phyloP scores from a whole-genome alignment of 768 basidiomycete genomes.

The Tylopilus sp. region DNA sequence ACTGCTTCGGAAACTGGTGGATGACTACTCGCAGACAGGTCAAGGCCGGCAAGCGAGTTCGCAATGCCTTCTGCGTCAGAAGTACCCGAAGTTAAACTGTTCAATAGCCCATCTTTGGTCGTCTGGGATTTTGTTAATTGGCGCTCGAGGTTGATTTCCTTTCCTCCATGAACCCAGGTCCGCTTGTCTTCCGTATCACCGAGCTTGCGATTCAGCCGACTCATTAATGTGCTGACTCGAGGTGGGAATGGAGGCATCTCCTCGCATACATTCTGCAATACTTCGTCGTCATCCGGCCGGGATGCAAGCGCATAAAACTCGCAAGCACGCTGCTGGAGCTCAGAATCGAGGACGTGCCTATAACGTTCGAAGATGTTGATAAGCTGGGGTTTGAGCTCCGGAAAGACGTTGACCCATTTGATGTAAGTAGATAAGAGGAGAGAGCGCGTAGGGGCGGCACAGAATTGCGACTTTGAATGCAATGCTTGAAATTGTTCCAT shows the following conservation, averaged over 20 bases:
- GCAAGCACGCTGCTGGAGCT: constrained; percentile 97
- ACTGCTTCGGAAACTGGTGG: constrained; percentile 14
- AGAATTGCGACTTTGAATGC: constrained; percentile 94
- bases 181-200: constrained; percentile 93
- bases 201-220: constrained; percentile 83
- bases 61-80: constrained; percentile 54
- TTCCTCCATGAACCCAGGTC: constrained; percentile 95
- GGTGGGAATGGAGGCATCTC: constrained; percentile 99
- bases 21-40: constrained; percentile 43
- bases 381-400: constrained; percentile 94
- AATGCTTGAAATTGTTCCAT: constrained; percentile 90
- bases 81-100: constrained; percentile 37
- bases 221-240: constrained; percentile 85
- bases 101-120: constrained; percentile 33
- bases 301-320: constrained; percentile 90
- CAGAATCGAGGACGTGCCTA: constrained; percentile 94
- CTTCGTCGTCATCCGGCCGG: constrained; percentile 84
- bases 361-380: constrained; percentile 95
- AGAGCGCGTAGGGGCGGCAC: constrained; percentile 86
- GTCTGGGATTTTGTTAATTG: constrained; percentile 56
- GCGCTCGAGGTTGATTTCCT: constrained; percentile 82
- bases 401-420: constrained; percentile 99
- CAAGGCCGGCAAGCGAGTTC: constrained; percentile 78
- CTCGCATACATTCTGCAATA: constrained; percentile 92
- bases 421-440: constrained; percentile 95